phyloP scores from a whole-genome alignment of 2,329 filamentous ascomycete genomes.

The Cladosporium sp. region DNA sequence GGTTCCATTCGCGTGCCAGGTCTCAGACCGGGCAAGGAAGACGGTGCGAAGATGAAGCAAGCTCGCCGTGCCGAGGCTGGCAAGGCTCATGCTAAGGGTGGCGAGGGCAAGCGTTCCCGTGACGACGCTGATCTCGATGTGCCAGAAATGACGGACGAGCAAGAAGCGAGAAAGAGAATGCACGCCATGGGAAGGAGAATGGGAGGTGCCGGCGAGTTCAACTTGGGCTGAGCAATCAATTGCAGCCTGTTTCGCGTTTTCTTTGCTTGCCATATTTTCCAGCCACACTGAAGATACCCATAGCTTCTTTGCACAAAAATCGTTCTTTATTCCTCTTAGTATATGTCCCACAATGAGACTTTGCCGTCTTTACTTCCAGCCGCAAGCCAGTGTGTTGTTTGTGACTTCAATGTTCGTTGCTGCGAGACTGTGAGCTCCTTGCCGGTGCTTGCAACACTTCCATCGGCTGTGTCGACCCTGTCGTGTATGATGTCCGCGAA shows the following conservation, averaged over 20 bases:
- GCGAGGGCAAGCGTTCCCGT: conserved; percentile 29
- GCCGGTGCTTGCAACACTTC: neutral
- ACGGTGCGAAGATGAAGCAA: conserved; percentile 44
- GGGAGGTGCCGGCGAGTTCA: conserved; percentile 54
- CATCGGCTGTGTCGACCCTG: neutral
- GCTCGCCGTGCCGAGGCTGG: conserved; percentile 35
- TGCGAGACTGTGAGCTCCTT: conserved; percentile 27
- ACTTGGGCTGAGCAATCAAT: conserved; percentile 41
- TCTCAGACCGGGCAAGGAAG: conserved; percentile 46
- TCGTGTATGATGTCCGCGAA: conserved; percentile 53
- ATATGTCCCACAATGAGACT: conserved; percentile 93
- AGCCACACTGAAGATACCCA: conserved; percentile 11
- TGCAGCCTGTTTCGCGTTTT: neutral
- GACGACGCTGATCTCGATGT: conserved; percentile 26
- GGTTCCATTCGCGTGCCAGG: conserved; percentile 64
- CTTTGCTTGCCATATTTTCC: conserved; percentile 16
- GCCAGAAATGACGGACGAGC: conserved; percentile 32
- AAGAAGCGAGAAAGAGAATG: conserved; percentile 52
- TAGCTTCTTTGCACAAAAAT: conserved; percentile 11
- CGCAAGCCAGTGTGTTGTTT: conserved; percentile 78
- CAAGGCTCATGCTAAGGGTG: conserved; percentile 18
- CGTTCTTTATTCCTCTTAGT: conserved; percentile 35
- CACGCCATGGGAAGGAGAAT: conserved; percentile 48
- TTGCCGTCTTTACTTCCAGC: conserved; percentile 93
- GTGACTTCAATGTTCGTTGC: conserved; percentile 51